Conservation (phyloP, 768 basidiomycete genomes). For the Naganishia kalamii region DNA sequence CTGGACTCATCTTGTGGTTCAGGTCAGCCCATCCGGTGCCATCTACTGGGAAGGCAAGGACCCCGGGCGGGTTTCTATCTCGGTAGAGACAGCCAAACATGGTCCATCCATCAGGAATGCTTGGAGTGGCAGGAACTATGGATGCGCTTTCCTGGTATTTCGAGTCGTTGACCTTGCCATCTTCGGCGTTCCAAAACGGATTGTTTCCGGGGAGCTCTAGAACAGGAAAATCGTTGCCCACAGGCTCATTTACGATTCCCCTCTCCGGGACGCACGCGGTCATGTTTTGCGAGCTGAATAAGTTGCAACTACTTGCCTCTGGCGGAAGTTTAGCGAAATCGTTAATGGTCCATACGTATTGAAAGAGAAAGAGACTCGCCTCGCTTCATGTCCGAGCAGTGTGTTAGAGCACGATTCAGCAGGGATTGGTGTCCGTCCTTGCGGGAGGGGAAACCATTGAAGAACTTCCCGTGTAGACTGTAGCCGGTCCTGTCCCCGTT, state of each 20-base stretch:
- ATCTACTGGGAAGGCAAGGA: background rate
- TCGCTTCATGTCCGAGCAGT: background rate
- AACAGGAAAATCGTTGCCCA: background rate
- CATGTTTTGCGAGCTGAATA: background rate
- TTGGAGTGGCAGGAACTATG: background rate
- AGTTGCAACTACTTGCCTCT: constrained; percentile 2
- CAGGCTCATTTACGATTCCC: background rate
- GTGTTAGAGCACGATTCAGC: background rate
- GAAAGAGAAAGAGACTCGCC: background rate
- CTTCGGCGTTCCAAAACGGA: background rate
- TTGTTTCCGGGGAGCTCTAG: constrained; percentile 1
- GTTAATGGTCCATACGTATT: background rate
- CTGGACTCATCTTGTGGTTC: background rate
- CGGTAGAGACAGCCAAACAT: background rate
- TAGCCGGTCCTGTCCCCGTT: constrained; percentile 1
- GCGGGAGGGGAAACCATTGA: background rate
- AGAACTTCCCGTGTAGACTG: background rate
- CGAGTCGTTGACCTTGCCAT: background rate
- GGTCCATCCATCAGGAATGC: background rate
- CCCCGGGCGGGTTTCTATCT: background rate
- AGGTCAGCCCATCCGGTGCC: background rate
- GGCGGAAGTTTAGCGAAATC: too few species aligned
- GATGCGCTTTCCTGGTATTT: background rate
- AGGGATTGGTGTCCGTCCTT: background rate
- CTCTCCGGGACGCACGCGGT: background rate